Evolutionary conservation across 352 stramenopile species (phyloP).

Genomic region (Phytophthora quininea): DNA sequence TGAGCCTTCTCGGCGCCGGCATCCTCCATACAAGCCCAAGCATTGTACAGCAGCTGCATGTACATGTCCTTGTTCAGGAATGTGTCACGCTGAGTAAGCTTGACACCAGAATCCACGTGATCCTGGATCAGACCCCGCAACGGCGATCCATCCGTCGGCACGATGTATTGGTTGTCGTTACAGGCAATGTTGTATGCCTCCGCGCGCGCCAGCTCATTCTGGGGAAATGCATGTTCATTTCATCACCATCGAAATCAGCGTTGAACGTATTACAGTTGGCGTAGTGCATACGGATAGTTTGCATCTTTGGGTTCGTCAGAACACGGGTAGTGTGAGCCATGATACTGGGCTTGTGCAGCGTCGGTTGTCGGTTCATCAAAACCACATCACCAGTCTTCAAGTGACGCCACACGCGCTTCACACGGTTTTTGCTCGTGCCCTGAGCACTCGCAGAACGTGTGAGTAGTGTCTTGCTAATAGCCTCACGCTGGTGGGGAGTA

Average conservation of each 20-base stretch:
- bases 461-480: constrained; percentile 96
- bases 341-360: constrained; percentile 99
- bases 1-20: constrained; percentile 86
- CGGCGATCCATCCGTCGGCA: constrained; percentile 97
- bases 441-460: constrained; percentile 85
- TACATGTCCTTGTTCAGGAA: constrained; percentile 99
- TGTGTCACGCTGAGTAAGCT: constrained; percentile 97
- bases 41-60: constrained; percentile 97
- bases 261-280: constrained; percentile 99
- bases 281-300: constrained; percentile 99
- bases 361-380: constrained; percentile 99
- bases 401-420: constrained; percentile 98
- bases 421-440: constrained; percentile 82
- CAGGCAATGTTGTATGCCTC: constrained; percentile 98
- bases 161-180: constrained; percentile 98
- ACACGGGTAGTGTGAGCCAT: constrained; percentile 99
- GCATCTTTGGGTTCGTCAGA: constrained; percentile 95
- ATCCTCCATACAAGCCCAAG: constrained; percentile 95
- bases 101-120: constrained; percentile 99
- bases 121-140: constrained; percentile 99
- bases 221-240: constrained; percentile 99
- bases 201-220: constrained; percentile 97
- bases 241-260: constrained; percentile 99
- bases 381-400: constrained; percentile 98
- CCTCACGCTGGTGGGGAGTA: constrained; percentile 91